Conservation (phyloP, 108 stramenopile genomes). For the Cyclotella kingstonii region DNA sequence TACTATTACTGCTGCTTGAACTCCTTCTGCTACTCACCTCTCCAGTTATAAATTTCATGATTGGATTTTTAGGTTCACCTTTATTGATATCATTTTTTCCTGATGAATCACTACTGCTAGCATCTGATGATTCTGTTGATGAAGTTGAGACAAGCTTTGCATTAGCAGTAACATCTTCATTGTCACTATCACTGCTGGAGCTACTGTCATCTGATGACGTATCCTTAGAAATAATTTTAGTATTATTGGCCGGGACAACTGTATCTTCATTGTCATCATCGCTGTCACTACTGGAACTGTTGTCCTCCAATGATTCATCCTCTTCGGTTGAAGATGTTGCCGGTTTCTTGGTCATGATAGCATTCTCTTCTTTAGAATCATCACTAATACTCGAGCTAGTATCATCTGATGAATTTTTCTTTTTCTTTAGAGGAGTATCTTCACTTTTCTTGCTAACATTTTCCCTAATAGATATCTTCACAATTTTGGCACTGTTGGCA, state of each 20-base stretch:
- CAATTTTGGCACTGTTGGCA: background rate
- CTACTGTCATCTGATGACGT: constrained; percentile 10
- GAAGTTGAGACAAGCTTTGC: background rate
- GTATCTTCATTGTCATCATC: background rate
- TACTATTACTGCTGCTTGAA: no score
- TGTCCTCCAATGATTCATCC: no score
- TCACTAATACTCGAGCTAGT: background rate
- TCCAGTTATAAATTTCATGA: no score
- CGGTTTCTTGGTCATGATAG: background rate
- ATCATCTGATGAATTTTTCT: background rate
- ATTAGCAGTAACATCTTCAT: constrained; percentile 16
- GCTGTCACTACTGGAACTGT: background rate
- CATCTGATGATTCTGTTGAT: background rate
- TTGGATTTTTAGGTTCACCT: no score
- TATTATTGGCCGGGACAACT: background rate
- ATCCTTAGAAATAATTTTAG: constrained; percentile 2
- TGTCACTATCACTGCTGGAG: constrained; percentile 19
- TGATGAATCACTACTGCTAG: no score
- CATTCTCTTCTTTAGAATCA: background rate
- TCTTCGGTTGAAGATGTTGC: background rate
- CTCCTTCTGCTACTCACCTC: no score
- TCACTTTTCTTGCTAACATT: no score
- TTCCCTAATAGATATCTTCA: background rate
- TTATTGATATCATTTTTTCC: no score
- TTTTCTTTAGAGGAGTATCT: background rate